Conservation (phyloP, 345 rosid genomes). For the Bruguiera parviflora region DNA sequence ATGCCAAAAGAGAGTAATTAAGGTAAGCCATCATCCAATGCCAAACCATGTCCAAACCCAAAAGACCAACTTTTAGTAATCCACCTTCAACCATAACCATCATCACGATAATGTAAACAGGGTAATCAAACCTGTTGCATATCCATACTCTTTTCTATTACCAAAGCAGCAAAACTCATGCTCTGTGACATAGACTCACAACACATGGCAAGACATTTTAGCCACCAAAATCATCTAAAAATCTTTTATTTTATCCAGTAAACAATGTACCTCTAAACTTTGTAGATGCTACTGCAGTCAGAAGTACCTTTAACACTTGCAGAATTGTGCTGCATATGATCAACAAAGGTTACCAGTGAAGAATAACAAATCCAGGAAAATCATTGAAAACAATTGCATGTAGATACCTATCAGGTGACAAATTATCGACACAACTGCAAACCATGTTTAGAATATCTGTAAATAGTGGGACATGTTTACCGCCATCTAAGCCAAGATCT, state of each 20-base stretch:
- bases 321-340: conserved; percentile 72
- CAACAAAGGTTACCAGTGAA: conserved; percentile 27
- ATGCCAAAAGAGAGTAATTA: neutral
- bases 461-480: conserved; percentile 72
- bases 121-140: too few species aligned
- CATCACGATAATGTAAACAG: too few species aligned
- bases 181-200: neutral
- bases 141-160: too few species aligned
- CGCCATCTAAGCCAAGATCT: conserved; percentile 93
- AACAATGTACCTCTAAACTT: conserved; percentile 77
- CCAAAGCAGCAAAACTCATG: too few species aligned
- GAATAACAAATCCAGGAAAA: conserved; percentile 13
- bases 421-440: conserved; percentile 86
- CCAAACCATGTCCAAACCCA: too few species aligned
- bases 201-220: neutral
- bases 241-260: conserved; percentile 8
- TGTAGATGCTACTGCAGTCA: conserved; percentile 89
- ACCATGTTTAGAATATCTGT: conserved; percentile 87
- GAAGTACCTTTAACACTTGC: conserved; percentile 93
- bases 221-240: conserved; percentile 18
- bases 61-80: too few species aligned
- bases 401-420: conserved; percentile 86
- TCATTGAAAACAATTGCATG: neutral
- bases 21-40: too few species aligned
- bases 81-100: too few species aligned